A percentile compares a stretch with the other conserved stretches of the same genome.
Evolutionary conservation across 306 rosid genomes (phyloP).

Genomic region (Fragaria ananassa): DNA sequence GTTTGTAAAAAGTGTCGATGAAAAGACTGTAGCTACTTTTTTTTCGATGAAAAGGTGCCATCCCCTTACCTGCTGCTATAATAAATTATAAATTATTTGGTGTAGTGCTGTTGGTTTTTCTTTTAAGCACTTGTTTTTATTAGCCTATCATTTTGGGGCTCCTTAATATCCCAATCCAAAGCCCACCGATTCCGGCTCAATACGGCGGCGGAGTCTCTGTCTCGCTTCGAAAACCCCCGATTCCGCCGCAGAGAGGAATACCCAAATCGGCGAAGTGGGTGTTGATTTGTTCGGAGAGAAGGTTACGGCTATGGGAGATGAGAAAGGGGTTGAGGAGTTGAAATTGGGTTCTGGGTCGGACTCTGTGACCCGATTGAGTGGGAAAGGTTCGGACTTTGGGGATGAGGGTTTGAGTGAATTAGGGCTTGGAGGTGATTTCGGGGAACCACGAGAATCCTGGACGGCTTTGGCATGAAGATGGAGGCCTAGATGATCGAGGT

Average conservation of each 20-base stretch:
- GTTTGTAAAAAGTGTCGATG: no score
- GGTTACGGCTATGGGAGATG: conserved; percentile 26
- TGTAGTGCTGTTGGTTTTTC: no score
- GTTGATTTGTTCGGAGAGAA: conserved; percentile 11
- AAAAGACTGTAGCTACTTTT: no score
- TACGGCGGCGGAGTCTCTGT: conserved; percentile 39
- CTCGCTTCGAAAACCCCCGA: conserved; percentile 24
- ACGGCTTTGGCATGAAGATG: no score
- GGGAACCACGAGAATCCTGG: no score
- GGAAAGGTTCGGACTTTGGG: neutral
- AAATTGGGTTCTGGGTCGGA: neutral
- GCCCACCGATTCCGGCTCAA: conserved; percentile 14
- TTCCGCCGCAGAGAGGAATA: neutral
- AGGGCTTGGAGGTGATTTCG: conserved; percentile 6
- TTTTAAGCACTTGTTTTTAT: no score
- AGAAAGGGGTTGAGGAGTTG: neutral
- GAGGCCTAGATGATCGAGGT: no score
- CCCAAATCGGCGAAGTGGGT: neutral
- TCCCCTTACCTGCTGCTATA: no score
- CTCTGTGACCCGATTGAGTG: neutral
- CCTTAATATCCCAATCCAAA: neutral
- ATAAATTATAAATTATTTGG: no score
- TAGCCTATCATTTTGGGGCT: no score
- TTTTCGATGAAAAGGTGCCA: no score
- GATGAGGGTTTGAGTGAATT: neutral